Base-by-base conservation (phyloP, 2,329 filamentous ascomycete genomes). In the Cercospora brassicicola region DNA sequence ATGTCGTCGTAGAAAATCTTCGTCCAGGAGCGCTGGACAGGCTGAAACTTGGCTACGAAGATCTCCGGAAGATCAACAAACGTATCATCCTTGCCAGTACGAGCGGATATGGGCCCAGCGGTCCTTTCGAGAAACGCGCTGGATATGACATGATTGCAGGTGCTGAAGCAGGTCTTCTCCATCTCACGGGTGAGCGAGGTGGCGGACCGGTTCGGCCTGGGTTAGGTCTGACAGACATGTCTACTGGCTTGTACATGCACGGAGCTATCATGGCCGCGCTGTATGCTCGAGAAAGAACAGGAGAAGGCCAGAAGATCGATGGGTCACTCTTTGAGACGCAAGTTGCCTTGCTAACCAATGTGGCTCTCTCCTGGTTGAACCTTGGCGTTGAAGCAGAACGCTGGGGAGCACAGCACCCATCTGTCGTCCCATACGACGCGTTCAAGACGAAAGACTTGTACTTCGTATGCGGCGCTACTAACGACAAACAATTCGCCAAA, bases 91-190 rank as follows among this genome's bases (percentile, higher is more conserved):
- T 81, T 23, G 81, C 82, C 1, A 81, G 79, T 42, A 77, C 83
- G 1, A 82, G 81, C 59, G 81, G 81, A 48, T 82, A 82, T 65
- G 82, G 82, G 1, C 74, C 77, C 4, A 72, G 69, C 8, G 82
- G 82, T 0, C 82, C 82, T 2, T 84, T 81, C 66, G 74, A 78
- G 3, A 76, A 77, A 31, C 76, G 82, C 8, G 79, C 81, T 6
- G 82, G 82, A 0, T 84, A 84, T 71, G 82, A 84, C 68, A 79
- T 79, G 10, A 84, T 84, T 26, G 81, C 79, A 0, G 82, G 76
- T 4, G 81, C 81, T 0, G 81, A 83, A 67, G 81, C 74, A 11
- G 82, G 82, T 0, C 73, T 84, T 20, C 75, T 84, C 31, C 81
- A 83, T 67, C 76, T 83, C 10, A 83, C 81, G 0, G 82, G 82